phyloP scores from a whole-genome alignment of 1,284 basidiomycete species.

The Golubevia pallescens region DNA sequence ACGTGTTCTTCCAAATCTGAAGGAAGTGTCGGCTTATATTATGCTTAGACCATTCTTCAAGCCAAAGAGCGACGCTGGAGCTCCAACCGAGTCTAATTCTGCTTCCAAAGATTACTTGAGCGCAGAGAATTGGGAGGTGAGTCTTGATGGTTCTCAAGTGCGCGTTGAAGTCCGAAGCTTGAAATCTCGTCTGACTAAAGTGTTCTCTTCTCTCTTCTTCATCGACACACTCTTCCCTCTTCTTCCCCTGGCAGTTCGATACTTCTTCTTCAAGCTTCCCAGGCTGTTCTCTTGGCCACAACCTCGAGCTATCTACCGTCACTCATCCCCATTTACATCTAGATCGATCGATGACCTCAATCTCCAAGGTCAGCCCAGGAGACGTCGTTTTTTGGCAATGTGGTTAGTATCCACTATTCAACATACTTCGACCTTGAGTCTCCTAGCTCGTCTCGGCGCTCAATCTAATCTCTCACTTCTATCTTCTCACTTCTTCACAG shows the following conservation, averaged over 20 bases:
- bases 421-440: background rate
- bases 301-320: slow-evolving; percentile 72
- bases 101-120: slow-evolving; percentile 65
- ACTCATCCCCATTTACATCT: slow-evolving; percentile 78
- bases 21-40: slow-evolving; percentile 77
- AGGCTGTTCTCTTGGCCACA: slow-evolving; percentile 68
- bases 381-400: slow-evolving; percentile 85
- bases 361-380: slow-evolving; percentile 74
- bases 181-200: background rate
- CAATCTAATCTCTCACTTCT: too few species aligned
- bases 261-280: background rate
- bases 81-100: slow-evolving; percentile 1
- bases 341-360: slow-evolving; percentile 71
- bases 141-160: too few species aligned
- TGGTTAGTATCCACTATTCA: slow-evolving; percentile 56
- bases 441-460: slow-evolving; percentile 66
- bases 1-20: slow-evolving; percentile 76
- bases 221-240: background rate
- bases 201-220: background rate
- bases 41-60: slow-evolving; percentile 79
- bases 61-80: slow-evolving; percentile 28
- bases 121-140: slow-evolving; percentile 70
- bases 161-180: too few species aligned
- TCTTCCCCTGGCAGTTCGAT: too few species aligned
- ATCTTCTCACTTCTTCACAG: slow-evolving; percentile 60